Evolutionary conservation across 2,329 filamentous ascomycete genomes (phyloP).

Genomic region (Trichoderma semiorbis): DNA sequence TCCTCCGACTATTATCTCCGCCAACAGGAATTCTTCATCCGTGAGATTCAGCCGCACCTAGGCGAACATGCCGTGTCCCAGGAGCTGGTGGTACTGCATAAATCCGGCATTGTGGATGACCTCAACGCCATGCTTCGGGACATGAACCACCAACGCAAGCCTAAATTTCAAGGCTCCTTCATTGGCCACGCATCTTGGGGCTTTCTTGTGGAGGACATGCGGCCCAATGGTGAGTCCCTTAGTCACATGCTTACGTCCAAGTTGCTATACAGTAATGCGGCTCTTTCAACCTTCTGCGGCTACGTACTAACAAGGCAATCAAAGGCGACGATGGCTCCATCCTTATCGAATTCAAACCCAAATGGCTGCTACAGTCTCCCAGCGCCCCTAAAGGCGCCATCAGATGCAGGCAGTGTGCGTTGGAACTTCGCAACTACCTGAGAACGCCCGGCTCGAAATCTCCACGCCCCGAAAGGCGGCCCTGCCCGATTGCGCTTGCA

Average conservation of each 20-base stretch:
- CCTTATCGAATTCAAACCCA: slow-evolving; percentile 75
- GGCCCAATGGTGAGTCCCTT: slow-evolving; percentile 30
- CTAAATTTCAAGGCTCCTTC: slow-evolving; percentile 47
- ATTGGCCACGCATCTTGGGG: slow-evolving; percentile 58
- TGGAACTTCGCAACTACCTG: slow-evolving; percentile 37
- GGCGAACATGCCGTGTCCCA: slow-evolving; percentile 35
- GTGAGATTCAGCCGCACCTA: slow-evolving; percentile 34
- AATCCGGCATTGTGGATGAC: slow-evolving; percentile 36
- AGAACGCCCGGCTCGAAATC: slow-evolving; percentile 33
- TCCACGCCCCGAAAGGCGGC: slow-evolving; percentile 40
- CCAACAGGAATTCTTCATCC: slow-evolving; percentile 37
- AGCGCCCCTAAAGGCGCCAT: slow-evolving; percentile 60
- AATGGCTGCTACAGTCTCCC: slow-evolving; percentile 76
- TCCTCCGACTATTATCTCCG: slow-evolving; percentile 38
- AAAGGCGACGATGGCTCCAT: slow-evolving; percentile 30
- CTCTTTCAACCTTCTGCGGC: not conserved
- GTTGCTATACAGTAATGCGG: not conserved
- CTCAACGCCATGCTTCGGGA: slow-evolving; percentile 53
- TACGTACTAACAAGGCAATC: slow-evolving; percentile 8
- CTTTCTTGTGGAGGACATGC: slow-evolving; percentile 73
- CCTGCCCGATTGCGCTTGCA: slow-evolving; percentile 65
- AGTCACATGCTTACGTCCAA: not conserved
- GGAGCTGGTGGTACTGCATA: slow-evolving; percentile 37
- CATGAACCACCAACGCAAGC: slow-evolving; percentile 44
- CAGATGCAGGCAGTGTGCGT: slow-evolving; percentile 73